These are phyloP conservation scores for Xylariaceae sp. DNA, from an alignment of 2,329 filamentous ascomycete species.

Conservation along the genomic window DNA sequence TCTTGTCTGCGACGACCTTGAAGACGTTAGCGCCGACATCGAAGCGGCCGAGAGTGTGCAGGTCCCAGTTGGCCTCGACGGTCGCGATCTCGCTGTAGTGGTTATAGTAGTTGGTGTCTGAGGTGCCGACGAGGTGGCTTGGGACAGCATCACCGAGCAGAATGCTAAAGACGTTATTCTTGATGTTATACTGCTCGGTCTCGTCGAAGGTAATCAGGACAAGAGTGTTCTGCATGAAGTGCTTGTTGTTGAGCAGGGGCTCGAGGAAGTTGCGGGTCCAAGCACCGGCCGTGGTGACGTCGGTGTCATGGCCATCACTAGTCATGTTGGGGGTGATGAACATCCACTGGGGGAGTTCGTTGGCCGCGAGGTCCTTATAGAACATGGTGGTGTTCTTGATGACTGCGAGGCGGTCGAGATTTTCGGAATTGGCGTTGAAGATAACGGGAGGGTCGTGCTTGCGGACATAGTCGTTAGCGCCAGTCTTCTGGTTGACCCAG, in stretches of 20 bases:
- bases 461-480: slow-evolving; percentile 72
- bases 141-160: slow-evolving; percentile 74
- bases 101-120: slow-evolving; percentile 66
- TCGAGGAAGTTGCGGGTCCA: slow-evolving; percentile 68
- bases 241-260: slow-evolving; percentile 63
- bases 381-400: slow-evolving; percentile 74
- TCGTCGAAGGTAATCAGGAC: slow-evolving; percentile 79
- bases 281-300: slow-evolving; percentile 61
- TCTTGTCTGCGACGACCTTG: slow-evolving; percentile 55
- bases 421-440: slow-evolving; percentile 61
- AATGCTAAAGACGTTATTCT: slow-evolving; percentile 67
- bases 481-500: slow-evolving; percentile 62
- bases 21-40: slow-evolving; percentile 72
- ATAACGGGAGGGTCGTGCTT: slow-evolving; percentile 72
- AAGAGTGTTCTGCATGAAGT: slow-evolving; percentile 73
- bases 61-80: slow-evolving; percentile 64
- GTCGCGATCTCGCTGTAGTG: slow-evolving; percentile 69
- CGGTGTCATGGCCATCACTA: slow-evolving; percentile 70
- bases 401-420: slow-evolving; percentile 56
- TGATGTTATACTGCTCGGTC: slow-evolving; percentile 62
- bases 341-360: slow-evolving; percentile 66
- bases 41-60: slow-evolving; percentile 66
- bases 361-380: slow-evolving; percentile 58
- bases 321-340: slow-evolving; percentile 75
- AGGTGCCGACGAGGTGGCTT: slow-evolving; percentile 58